Evolutionary conservation across 768 basidiomycete species (phyloP).

Genomic region (Xerocomus spinulosus): DNA sequence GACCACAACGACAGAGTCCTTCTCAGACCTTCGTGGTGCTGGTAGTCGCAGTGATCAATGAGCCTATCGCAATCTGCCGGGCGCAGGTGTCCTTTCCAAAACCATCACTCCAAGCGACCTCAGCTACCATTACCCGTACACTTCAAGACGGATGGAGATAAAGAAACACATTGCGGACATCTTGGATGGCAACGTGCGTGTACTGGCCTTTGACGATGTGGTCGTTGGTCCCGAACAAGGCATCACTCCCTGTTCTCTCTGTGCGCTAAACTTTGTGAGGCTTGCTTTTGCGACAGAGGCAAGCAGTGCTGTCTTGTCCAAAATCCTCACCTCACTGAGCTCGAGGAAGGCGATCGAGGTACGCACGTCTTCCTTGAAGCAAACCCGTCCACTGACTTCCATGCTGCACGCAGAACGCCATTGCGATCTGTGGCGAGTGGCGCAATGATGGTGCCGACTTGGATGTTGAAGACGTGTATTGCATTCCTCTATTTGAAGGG

Average conservation of each 20-base stretch:
- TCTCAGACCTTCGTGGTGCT: too few species aligned
- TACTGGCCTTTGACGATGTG: slow-evolving; percentile 41
- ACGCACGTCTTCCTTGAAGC: not conserved
- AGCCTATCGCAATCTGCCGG: too few species aligned
- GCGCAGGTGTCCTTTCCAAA: slow-evolving; percentile 4
- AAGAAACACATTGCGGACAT: slow-evolving; percentile 14
- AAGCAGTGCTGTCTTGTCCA: slow-evolving; percentile 4
- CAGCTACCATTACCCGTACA: too few species aligned
- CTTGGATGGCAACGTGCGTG: slow-evolving; percentile 28
- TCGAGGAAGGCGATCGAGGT: slow-evolving; percentile 20
- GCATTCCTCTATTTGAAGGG: slow-evolving; percentile 43
- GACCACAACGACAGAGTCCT: too few species aligned
- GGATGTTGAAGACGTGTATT: slow-evolving; percentile 48
- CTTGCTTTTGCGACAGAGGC: slow-evolving; percentile 33
- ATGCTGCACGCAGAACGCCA: slow-evolving; percentile 40
- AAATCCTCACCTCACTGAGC: slow-evolving; percentile 10
- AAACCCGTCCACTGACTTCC: not conserved
- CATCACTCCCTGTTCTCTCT: slow-evolving; percentile 48
- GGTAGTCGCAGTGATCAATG: too few species aligned
- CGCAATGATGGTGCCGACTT: slow-evolving; percentile 38
- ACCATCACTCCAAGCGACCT: too few species aligned
- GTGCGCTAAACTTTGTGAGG: slow-evolving; percentile 55
- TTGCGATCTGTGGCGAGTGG: slow-evolving; percentile 49
- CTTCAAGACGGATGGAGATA: slow-evolving; percentile 12
- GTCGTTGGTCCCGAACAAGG: slow-evolving; percentile 33